phyloP scores from a whole-genome alignment of 441 rosid genomes.

The Omphalea diandra region DNA sequence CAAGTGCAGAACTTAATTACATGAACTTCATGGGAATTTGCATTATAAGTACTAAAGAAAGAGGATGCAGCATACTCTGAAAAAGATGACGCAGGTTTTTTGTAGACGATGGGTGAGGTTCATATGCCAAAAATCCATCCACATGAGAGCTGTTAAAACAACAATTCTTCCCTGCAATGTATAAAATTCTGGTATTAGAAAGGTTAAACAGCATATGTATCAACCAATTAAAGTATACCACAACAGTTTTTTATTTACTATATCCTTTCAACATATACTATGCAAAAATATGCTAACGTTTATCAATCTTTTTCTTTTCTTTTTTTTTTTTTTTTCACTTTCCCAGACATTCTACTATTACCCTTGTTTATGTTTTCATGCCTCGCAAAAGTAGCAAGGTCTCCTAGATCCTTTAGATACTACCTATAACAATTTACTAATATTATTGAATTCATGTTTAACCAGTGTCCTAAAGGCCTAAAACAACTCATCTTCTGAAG shows the following conservation, averaged over 20 bases:
- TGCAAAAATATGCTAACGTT: no score
- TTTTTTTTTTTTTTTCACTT: no score
- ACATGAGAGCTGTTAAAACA: constrained; percentile 68
- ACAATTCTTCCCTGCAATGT: constrained; percentile 69
- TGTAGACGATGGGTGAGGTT: constrained; percentile 88
- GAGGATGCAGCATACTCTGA: constrained; percentile 54
- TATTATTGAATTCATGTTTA: no score
- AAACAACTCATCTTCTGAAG: no score
- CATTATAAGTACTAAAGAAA: background rate
- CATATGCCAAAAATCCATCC: constrained; percentile 65
- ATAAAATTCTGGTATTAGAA: background rate
- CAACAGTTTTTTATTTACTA: background rate
- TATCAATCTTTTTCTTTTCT: no score
- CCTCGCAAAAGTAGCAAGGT: no score
- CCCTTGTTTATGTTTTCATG: no score
- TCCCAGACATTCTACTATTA: no score
- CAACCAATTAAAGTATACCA: background rate
- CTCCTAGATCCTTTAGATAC: no score
- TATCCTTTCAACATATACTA: no score
- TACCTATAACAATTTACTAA: no score
- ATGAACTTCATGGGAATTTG: constrained; percentile 3
- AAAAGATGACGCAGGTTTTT: constrained; percentile 90
- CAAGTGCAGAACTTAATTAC: constrained; percentile 4
- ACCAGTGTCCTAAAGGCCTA: no score
- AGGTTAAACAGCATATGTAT: background rate